Percentiles rank a stretch among this genome's conserved stretches.
Evolutionary conservation across 352 stramenopile genomes (phyloP).

Genomic region (Globisporangium nunn): DNA sequence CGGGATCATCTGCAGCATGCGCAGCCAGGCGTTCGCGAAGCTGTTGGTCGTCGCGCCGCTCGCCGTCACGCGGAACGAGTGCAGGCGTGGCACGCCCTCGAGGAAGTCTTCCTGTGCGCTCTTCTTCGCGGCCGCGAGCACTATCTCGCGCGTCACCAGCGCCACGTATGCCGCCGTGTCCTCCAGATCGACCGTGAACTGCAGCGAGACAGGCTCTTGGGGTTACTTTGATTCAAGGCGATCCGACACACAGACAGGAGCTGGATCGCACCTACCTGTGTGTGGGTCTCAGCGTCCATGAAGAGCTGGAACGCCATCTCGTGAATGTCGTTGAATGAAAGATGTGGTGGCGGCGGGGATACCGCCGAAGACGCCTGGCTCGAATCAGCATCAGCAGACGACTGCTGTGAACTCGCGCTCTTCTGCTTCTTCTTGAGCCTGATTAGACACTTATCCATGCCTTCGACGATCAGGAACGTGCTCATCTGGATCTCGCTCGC

Average conservation of each 20-base stretch:
- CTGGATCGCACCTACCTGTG: conserved; percentile 33
- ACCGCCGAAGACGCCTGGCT: background rate
- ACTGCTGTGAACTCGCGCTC: conserved; percentile 7
- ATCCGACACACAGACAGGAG: background rate
- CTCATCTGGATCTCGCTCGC: conserved; percentile 8
- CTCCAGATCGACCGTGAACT: conserved; percentile 52
- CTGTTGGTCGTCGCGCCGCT: conserved; percentile 33
- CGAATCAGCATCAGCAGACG: background rate
- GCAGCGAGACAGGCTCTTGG: too few species aligned
- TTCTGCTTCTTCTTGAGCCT: conserved; percentile 33
- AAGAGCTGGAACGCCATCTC: conserved; percentile 61
- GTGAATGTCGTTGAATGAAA: conserved; percentile 52
- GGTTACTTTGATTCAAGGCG: too few species aligned
- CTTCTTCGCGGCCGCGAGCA: conserved; percentile 32
- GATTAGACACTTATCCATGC: conserved; percentile 50
- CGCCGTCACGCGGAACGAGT: conserved; percentile 35
- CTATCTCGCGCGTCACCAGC: conserved; percentile 45
- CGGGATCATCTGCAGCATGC: conserved; percentile 77
- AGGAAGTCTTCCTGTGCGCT: conserved; percentile 43
- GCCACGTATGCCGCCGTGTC: conserved; percentile 47
- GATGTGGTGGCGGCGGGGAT: background rate
- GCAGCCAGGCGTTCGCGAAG: conserved; percentile 58
- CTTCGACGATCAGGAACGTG: conserved; percentile 51
- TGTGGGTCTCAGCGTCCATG: conserved; percentile 49
- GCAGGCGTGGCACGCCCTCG: conserved; percentile 36